These are phyloP conservation scores for Zygotorulaspora danielsina DNA, from an alignment of 805 yeast genomes.

Conservation along the genomic window DNA sequence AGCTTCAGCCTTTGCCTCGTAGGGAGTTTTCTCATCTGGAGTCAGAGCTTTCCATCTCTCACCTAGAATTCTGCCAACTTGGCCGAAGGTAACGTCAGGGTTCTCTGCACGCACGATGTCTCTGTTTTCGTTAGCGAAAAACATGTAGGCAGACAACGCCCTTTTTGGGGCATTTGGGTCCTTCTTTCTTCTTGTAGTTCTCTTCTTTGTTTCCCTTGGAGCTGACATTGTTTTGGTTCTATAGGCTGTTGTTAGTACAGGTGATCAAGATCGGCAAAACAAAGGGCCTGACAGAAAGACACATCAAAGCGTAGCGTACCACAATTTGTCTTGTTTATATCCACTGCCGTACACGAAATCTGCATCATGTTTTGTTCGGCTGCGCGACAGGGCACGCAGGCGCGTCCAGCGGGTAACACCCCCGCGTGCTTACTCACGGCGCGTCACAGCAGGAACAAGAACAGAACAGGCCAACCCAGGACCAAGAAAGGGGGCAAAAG, in stretches of 20 bases:
- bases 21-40: slow-evolving; percentile 80
- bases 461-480: too few species aligned
- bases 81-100: slow-evolving; percentile 94
- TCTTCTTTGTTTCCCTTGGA: slow-evolving; percentile 39
- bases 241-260: slow-evolving; percentile 3
- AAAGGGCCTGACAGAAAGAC: too few species aligned
- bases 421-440: too few species aligned
- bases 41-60: slow-evolving; percentile 92
- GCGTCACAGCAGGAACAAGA: too few species aligned
- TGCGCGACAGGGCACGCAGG: too few species aligned
- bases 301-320: background rate
- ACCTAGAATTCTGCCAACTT: slow-evolving; percentile 92
- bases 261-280: background rate
- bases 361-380: too few species aligned
- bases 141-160: slow-evolving; percentile 97
- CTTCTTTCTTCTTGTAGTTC: slow-evolving; percentile 46
- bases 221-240: slow-evolving; percentile 34
- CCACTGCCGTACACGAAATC: background rate
- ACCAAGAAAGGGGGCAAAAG: too few species aligned
- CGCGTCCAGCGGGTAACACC: slow-evolving; percentile 16
- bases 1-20: slow-evolving; percentile 87
- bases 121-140: slow-evolving; percentile 96
- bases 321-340: background rate
- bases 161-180: slow-evolving; percentile 99
- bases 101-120: slow-evolving; percentile 92